phyloP scores from a whole-genome alignment of 768 basidiomycete species.

The Pisolithus marmoratus region DNA sequence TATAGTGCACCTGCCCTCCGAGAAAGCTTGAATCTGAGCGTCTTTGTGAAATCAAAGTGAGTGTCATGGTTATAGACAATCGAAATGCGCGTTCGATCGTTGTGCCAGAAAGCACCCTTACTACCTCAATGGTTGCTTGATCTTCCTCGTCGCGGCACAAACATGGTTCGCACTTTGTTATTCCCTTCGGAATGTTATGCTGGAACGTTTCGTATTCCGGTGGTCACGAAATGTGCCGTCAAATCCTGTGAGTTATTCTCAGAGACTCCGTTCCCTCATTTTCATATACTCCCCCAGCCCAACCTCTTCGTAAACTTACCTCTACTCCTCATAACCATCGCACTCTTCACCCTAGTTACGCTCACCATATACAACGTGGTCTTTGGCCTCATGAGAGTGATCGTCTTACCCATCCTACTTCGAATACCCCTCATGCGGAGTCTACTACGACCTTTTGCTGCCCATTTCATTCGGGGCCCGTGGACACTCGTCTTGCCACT shows the following conservation, averaged over 20 bases:
- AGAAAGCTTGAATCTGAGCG: constrained; percentile 38
- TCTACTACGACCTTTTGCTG: constrained; percentile 54
- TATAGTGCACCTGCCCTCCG: constrained; percentile 21
- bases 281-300: constrained; percentile 9
- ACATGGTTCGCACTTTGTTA: constrained; percentile 40
- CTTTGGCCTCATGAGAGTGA: constrained; percentile 43
- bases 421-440: constrained; percentile 46
- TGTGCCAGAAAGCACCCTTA: constrained; percentile 61
- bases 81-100: background rate
- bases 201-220: constrained; percentile 51
- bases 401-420: constrained; percentile 48
- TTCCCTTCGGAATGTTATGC: constrained; percentile 52
- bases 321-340: constrained; percentile 31
- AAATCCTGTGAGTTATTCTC: constrained; percentile 13
- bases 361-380: constrained; percentile 34
- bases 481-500: constrained; percentile 51
- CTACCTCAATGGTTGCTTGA: constrained; percentile 62
- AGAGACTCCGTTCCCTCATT: background rate
- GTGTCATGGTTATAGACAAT: constrained; percentile 9
- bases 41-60: constrained; percentile 68
- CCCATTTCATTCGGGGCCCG: constrained; percentile 55
- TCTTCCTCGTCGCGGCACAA: constrained; percentile 58
- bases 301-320: constrained; percentile 14
- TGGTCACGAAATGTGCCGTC: constrained; percentile 28
- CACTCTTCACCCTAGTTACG: constrained; percentile 36